Conservation (phyloP, 2,329 filamentous ascomycete genomes). For the Hypoxylon sp. region DNA sequence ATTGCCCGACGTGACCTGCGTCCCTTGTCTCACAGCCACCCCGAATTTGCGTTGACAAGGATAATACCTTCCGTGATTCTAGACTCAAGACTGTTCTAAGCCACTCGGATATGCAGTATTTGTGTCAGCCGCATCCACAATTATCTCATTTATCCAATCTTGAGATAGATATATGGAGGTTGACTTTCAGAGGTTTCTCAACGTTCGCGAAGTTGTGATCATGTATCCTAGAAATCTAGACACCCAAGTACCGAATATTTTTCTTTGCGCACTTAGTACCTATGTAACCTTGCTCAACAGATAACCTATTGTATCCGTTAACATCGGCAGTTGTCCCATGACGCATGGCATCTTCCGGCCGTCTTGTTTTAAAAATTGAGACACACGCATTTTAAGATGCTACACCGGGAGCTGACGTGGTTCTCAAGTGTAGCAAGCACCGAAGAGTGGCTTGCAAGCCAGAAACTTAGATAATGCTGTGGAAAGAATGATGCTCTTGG, state of each 20-base stretch:
- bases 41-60: not conserved
- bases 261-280: not conserved
- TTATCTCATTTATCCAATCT: slow-evolving; percentile 6
- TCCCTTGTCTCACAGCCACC: slow-evolving; percentile 23
- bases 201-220: not conserved
- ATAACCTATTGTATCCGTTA: slow-evolving; percentile 15
- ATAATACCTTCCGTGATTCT: slow-evolving; percentile 11
- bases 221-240: slow-evolving; percentile 10
- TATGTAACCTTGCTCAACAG: not conserved
- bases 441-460: slow-evolving; percentile 29
- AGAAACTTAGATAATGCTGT: slow-evolving; percentile 37
- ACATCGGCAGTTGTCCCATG: slow-evolving; percentile 8
- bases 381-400: slow-evolving; percentile 19
- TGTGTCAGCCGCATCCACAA: not conserved
- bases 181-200: not conserved
- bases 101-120: not conserved
- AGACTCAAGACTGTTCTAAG: not conserved
- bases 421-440: slow-evolving; percentile 6
- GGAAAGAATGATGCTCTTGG: slow-evolving; percentile 14
- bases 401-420: not conserved
- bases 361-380: slow-evolving; percentile 12
- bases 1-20: not conserved
- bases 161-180: not conserved
- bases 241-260: not conserved
- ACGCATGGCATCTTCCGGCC: slow-evolving; percentile 16